phyloP scores from a whole-genome alignment of 805 yeast genomes.

The Ogataea siamensis region DNA sequence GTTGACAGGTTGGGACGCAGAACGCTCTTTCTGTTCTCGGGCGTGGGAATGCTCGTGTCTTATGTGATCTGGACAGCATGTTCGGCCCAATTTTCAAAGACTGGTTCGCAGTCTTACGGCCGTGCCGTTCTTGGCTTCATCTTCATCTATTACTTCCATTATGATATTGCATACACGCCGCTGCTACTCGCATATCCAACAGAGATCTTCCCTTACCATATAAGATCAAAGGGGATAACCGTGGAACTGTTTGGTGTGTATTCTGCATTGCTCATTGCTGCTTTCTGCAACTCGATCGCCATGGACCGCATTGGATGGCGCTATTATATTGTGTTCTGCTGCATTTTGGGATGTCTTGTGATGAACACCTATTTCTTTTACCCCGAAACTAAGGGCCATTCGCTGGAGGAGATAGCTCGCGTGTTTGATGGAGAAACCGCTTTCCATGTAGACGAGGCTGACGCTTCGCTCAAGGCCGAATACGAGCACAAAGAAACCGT shows the following conservation, averaged over 20 bases:
- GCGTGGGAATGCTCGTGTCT: slow-evolving; percentile 37
- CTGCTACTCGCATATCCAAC: slow-evolving; percentile 43
- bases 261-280: slow-evolving; percentile 22
- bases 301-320: slow-evolving; percentile 40
- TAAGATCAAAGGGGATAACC: slow-evolving; percentile 64
- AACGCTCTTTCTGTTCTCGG: slow-evolving; percentile 35
- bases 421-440: slow-evolving; percentile 39
- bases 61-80: slow-evolving; percentile 45
- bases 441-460: slow-evolving; percentile 4
- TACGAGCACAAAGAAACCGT: slow-evolving; percentile 17
- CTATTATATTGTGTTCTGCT: slow-evolving; percentile 37
- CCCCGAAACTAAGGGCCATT: slow-evolving; percentile 46
- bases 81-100: slow-evolving; percentile 38
- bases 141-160: slow-evolving; percentile 36
- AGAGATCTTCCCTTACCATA: slow-evolving; percentile 54
- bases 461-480: slow-evolving; percentile 11
- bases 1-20: slow-evolving; percentile 38
- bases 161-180: slow-evolving; percentile 46
- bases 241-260: slow-evolving; percentile 17
- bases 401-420: slow-evolving; percentile 40
- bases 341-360: slow-evolving; percentile 29
- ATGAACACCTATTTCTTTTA: slow-evolving; percentile 35
- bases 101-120: slow-evolving; percentile 22
- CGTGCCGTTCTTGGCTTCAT: slow-evolving; percentile 24
- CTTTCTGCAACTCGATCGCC: slow-evolving; percentile 36